Conservation (phyloP, 2,329 filamentous ascomycete species). For the Exophiala lecanii-corni region DNA sequence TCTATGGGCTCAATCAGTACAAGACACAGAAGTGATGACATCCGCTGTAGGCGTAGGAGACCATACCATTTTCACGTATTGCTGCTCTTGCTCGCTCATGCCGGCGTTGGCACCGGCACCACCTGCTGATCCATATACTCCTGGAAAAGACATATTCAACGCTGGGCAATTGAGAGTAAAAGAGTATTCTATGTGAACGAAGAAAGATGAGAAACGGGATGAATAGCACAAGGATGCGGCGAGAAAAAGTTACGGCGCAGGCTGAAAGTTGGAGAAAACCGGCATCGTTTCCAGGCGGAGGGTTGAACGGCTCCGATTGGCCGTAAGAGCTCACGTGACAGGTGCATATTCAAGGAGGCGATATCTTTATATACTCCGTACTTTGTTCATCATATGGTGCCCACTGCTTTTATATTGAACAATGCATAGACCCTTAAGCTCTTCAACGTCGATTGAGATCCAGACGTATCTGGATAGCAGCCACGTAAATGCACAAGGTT, state of each 20-base stretch:
- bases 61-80: conserved; percentile 44
- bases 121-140: conserved; percentile 11
- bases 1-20: conserved; percentile 44
- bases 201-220: background rate
- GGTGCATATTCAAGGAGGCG: too few species aligned
- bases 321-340: too few species aligned
- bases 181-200: background rate
- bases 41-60: background rate
- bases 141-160: conserved; percentile 11
- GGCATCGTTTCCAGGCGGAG: conserved; percentile 11
- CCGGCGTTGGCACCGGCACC: conserved; percentile 28
- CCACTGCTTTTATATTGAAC: too few species aligned
- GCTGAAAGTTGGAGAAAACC: background rate
- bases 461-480: too few species aligned
- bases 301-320: conserved; percentile 9
- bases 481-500: too few species aligned
- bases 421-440: too few species aligned
- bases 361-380: too few species aligned
- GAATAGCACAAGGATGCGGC: background rate
- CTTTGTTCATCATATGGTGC: too few species aligned
- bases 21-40: background rate
- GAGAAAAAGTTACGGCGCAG: background rate
- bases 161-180: background rate
- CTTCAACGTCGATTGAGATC: too few species aligned
- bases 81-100: conserved; percentile 44